phyloP scores from a whole-genome alignment of 2,329 filamentous ascomycete genomes.

The Colletotrichum zoysiae region DNA sequence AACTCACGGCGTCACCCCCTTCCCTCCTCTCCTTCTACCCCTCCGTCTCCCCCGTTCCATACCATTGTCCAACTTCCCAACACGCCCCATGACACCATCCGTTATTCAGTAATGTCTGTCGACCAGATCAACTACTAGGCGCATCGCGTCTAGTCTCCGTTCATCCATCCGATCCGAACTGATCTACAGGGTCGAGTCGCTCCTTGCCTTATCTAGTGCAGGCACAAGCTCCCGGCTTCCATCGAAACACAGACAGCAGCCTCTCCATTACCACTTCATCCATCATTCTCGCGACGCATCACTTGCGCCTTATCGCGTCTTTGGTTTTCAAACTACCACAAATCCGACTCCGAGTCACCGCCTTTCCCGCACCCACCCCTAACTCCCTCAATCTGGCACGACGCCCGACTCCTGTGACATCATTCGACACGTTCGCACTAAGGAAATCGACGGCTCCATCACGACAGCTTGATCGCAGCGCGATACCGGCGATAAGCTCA shows the following conservation, averaged over 20 bases:
- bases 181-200: constrained; percentile 42
- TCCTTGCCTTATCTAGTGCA: constrained; percentile 36
- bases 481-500: constrained; percentile 39
- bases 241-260: constrained; percentile 34
- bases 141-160: constrained; percentile 43
- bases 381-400: constrained; percentile 31
- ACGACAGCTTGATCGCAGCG: constrained; percentile 30
- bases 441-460: constrained; percentile 38
- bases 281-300: constrained; percentile 22
- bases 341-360: constrained; percentile 27
- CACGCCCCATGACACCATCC: constrained; percentile 18
- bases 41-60: constrained; percentile 5
- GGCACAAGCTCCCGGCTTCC: constrained; percentile 31
- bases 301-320: constrained; percentile 23
- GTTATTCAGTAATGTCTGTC: constrained; percentile 40
- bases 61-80: constrained; percentile 12
- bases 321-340: constrained; percentile 3
- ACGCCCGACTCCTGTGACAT: constrained; percentile 41
- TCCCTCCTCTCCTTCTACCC: constrained; percentile 16
- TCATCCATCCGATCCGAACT: constrained; percentile 30
- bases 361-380: constrained; percentile 27
- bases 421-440: constrained; percentile 38
- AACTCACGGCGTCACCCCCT: constrained; percentile 39
- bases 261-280: constrained; percentile 19
- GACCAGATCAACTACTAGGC: constrained; percentile 41